Evolutionary conservation across 257 asterid species (phyloP).

Genomic region (Penstemon newberryi): DNA sequence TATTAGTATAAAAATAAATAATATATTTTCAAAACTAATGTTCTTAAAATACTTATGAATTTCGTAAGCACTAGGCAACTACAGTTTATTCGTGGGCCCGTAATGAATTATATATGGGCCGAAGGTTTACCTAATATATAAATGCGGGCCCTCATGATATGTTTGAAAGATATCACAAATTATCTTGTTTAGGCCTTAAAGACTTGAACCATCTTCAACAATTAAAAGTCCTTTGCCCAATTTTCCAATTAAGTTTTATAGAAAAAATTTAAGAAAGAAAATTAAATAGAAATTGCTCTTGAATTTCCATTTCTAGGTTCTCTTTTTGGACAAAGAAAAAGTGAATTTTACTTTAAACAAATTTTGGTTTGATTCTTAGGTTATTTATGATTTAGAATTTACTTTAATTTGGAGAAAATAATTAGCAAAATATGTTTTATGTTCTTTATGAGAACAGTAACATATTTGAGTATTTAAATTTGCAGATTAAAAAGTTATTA

Average conservation of each 20-base stretch:
- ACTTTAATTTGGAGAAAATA: too few species aligned
- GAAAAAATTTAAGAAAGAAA: neutral
- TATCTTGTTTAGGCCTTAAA: slow-evolving; percentile 33
- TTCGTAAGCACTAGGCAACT: too few species aligned
- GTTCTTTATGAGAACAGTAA: too few species aligned
- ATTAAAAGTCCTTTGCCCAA: neutral
- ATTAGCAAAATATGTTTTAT: too few species aligned
- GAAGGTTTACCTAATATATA: slow-evolving; percentile 3
- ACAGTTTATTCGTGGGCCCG: slow-evolving; percentile 15
- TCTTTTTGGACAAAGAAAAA: too few species aligned
- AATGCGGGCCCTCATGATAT: slow-evolving; percentile 43
- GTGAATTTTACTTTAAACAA: too few species aligned
- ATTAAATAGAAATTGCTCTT: neutral
- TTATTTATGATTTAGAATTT: too few species aligned
- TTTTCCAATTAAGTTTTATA: neutral
- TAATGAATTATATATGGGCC: slow-evolving; percentile 22
- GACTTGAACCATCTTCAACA: slow-evolving; percentile 7
- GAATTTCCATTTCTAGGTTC: too few species aligned
- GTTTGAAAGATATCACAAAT: slow-evolving; percentile 22
- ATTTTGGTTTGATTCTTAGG: too few species aligned
- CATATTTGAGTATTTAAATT: too few species aligned
- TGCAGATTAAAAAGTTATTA: too few species aligned
- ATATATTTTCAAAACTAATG: neutral
- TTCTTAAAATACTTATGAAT: neutral
- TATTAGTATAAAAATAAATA: too few species aligned